Conservation (phyloP, 164 flowering plant species). For the Dillenia turbinata region DNA sequence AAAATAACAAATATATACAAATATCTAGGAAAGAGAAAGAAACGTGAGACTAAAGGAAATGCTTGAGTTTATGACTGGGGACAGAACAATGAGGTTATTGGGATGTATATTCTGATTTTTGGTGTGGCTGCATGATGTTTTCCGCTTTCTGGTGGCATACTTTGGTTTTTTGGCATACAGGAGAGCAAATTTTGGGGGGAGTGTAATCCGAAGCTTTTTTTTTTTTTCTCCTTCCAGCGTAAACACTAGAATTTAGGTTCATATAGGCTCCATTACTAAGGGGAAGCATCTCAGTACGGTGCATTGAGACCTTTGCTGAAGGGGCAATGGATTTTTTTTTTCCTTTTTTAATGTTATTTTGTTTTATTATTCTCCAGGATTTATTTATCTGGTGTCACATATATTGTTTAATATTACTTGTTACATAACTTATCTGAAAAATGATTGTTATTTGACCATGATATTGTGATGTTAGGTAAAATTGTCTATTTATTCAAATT, state of each 20-base stretch:
- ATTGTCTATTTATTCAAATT: no score
- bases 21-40: constrained; percentile 6
- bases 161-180: constrained; percentile 12
- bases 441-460: no score
- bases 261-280: background rate
- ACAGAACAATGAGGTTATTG: constrained; percentile 18
- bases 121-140: constrained; percentile 18
- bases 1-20: constrained; percentile 7
- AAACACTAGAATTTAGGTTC: background rate
- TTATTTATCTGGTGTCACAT: constrained; percentile 1
- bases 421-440: no score
- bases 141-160: constrained; percentile 17
- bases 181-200: constrained; percentile 23
- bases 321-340: background rate
- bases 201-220: constrained; percentile 4
- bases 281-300: background rate
- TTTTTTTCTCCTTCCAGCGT: background rate
- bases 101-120: constrained; percentile 32
- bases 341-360: background rate
- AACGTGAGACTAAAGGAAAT: constrained; percentile 3
- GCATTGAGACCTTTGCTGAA: background rate
- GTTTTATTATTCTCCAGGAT: no score
- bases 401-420: constrained; percentile 5
- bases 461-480: no score
- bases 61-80: constrained; percentile 10